Evolutionary conservation across 495 filamentous ascomycete genomes (phyloP).

Genomic region (Articulospora tetracladia): DNA sequence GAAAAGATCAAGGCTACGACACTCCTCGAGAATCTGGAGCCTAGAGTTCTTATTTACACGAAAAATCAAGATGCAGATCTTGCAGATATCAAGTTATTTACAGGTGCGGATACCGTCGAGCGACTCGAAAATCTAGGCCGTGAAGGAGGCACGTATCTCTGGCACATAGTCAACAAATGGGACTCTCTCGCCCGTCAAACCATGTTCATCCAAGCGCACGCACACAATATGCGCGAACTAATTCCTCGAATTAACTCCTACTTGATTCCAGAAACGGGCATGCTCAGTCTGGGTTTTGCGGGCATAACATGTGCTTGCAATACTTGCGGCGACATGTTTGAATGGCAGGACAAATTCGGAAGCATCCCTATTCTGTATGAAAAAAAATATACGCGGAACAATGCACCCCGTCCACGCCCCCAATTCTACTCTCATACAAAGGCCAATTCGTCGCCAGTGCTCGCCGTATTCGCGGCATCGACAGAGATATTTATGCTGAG

Average conservation of each 20-base stretch:
- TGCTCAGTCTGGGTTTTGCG: slow-evolving; percentile 36
- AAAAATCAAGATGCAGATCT: slow-evolving; percentile 29
- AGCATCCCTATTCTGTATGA: no score
- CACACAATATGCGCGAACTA: slow-evolving; percentile 33
- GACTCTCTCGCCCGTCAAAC: slow-evolving; percentile 40
- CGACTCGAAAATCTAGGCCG: slow-evolving; percentile 35
- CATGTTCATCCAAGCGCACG: slow-evolving; percentile 41
- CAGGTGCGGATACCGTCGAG: slow-evolving; percentile 29
- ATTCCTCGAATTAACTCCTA: slow-evolving; percentile 34
- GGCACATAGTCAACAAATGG: slow-evolving; percentile 39
- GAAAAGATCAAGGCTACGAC: slow-evolving; percentile 9
- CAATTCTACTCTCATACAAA: slow-evolving; percentile 34
- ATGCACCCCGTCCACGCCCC: slow-evolving; percentile 19
- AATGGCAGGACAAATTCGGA: slow-evolving; percentile 27
- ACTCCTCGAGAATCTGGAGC: slow-evolving; percentile 20
- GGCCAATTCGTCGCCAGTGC: slow-evolving; percentile 43
- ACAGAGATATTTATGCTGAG: slow-evolving; percentile 28
- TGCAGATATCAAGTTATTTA: slow-evolving; percentile 19
- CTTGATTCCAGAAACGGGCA: slow-evolving; percentile 34
- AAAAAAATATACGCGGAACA: slow-evolving; percentile 27
- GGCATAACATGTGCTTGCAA: slow-evolving; percentile 29
- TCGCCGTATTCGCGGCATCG: slow-evolving; percentile 32
- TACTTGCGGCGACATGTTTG: slow-evolving; percentile 34
- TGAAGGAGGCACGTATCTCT: slow-evolving; percentile 42
- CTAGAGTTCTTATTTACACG: slow-evolving; percentile 33